Percentiles rank a stretch among this genome's conserved stretches.
These are phyloP conservation scores for Colletotrichum orchidophilum DNA, from an alignment of 2,329 filamentous ascomycete species.

Conservation along the genomic window DNA sequence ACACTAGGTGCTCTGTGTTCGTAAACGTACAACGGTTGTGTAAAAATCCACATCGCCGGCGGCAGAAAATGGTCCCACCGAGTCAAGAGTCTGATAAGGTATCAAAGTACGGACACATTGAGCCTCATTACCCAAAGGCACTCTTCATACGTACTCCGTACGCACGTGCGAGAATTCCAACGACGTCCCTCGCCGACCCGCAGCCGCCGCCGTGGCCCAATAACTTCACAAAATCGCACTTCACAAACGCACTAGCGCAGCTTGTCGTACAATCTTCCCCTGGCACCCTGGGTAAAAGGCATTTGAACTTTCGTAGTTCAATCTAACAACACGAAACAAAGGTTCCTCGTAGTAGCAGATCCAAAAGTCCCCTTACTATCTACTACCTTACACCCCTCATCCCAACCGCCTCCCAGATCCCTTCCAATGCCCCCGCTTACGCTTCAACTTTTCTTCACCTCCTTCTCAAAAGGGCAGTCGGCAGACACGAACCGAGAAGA, in stretches of 20 bases:
- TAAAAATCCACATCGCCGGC: not conserved
- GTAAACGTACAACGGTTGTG: not conserved
- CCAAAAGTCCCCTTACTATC: not conserved
- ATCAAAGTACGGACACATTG: too few relatives aligned
- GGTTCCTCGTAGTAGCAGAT: not conserved
- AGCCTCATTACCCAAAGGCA: too few relatives aligned
- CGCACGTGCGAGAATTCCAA: too few relatives aligned
- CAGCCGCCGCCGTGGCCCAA: too few relatives aligned
- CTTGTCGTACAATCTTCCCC: not conserved
- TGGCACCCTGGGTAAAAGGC: not conserved
- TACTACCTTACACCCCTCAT: not conserved
- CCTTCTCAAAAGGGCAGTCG: not conserved
- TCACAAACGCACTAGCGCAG: not conserved
- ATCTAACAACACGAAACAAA: not conserved
- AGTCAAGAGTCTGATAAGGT: too few relatives aligned
- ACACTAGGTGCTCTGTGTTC: not conserved
- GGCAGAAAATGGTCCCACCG: not conserved
- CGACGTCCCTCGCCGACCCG: too few relatives aligned
- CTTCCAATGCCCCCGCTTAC: not conserved
- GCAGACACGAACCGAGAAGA: not conserved
- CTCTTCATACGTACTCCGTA: too few relatives aligned
- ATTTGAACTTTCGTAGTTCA: not conserved
- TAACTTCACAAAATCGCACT: too few relatives aligned
- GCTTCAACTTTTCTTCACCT: not conserved
- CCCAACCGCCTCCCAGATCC: not conserved